Evolutionary conservation across 441 rosid species (phyloP).

Genomic region (Euphorbia corollata): DNA sequence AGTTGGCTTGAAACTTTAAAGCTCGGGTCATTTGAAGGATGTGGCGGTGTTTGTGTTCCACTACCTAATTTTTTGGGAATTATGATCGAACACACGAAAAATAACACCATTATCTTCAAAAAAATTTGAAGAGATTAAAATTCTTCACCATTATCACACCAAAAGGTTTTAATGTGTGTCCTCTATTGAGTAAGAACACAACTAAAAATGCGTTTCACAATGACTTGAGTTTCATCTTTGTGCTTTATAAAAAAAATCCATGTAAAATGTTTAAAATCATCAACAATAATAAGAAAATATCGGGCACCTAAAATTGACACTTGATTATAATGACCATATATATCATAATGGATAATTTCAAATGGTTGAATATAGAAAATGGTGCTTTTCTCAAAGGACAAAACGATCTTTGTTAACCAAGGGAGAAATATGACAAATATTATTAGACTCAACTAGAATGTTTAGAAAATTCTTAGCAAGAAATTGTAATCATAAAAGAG

Average conservation of each 20-base stretch:
- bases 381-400: neutral
- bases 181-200: neutral
- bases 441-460: neutral
- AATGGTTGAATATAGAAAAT: neutral
- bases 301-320: neutral
- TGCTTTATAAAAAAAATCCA: neutral
- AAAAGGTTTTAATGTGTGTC: neutral
- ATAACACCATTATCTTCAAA: neutral
- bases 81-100: neutral
- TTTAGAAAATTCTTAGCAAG: neutral
- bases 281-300: neutral
- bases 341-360: neutral
- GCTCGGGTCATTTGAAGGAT: neutral
- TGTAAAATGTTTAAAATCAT: neutral
- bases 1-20: constrained; percentile 10
- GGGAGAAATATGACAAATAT: neutral
- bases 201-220: neutral
- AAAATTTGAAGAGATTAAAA: neutral
- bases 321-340: neutral
- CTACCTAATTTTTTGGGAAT: neutral
- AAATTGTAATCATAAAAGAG: neutral
- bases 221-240: neutral
- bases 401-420: neutral
- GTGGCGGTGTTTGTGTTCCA: neutral
- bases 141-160: neutral